Evolutionary conservation across 129 eudicot species (phyloP), one percentile per base, ranked within the genome.

Genomic region (Flaveria trinervia): DNA sequence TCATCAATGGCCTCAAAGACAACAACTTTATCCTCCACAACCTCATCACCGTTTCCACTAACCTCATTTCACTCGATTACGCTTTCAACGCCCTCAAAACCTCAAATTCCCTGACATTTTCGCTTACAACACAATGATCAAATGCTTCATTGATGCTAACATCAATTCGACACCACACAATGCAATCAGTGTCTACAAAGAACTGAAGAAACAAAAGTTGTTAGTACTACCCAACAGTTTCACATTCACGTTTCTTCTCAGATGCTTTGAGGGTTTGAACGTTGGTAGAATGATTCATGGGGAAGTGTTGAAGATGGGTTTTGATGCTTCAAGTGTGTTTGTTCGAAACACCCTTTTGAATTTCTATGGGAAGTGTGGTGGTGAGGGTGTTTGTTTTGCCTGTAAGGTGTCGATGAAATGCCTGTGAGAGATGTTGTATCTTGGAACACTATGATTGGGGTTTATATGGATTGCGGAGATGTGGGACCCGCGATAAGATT

Each of bases 401-500:
- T 20, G 81, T 26, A 50, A 61, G 69, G 69, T 89, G 91, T 89
- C 18, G 91, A 83, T 36, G 79, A 87, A 68, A 86, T 89, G 91
- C 73, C 83, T 69, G 81, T 75, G 44, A 84, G 83, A 84, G 96
- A 89, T 81, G 78, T 74, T 54, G 89, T 86, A 43, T 82, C 96
- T 4, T 89, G 89, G 88, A 89, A 89, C 56, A 84, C 91, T 17
- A 84, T 86, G 89, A 89, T 89, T 79, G 84, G 85, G 26, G 74
- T 80, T 23, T 81, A 73, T 65, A 80, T 89, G 91, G 84, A 81
- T 82, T 14, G 66, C 59, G 91, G 87, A 44, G 78, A 86, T 39
- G 75, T 84, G 18, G 91, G 82, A 20, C 70, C 65, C 16, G 89
- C 95, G 4, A 60, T 89, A 18, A 46, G 75, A 59, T 73, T 89